phyloP scores from a whole-genome alignment of 73 alveolate species.

The Paramecium caudatum region DNA sequence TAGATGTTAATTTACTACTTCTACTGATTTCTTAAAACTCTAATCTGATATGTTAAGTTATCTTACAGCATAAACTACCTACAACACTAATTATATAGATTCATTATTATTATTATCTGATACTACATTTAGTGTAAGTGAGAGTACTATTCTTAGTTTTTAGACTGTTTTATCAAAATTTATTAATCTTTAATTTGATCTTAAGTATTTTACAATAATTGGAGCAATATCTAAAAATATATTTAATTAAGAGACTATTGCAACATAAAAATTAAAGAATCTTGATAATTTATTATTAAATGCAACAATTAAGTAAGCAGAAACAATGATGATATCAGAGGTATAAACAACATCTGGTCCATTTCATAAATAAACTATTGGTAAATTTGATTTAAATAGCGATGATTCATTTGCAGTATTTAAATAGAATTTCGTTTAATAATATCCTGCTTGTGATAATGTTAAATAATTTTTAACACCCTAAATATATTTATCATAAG shows the following conservation, averaged over 20 bases:
- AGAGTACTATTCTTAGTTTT: background rate
- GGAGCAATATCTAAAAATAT: slow-evolving; percentile 30
- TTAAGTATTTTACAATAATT: background rate
- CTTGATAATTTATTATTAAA: slow-evolving; percentile 4
- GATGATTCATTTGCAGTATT: background rate
- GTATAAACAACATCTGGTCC: slow-evolving; percentile 2
- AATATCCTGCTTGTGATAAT: slow-evolving; percentile 40
- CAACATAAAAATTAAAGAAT: slow-evolving; percentile 7
- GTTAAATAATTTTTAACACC: slow-evolving; percentile 13
- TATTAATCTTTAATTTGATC: background rate
- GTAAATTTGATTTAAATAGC: slow-evolving; percentile 34
- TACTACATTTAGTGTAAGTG: slow-evolving; percentile 18
- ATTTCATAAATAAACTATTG: background rate
- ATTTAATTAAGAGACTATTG: background rate
- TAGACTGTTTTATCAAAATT: background rate
- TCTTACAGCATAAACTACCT: background rate
- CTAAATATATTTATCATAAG: background rate
- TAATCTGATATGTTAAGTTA: background rate
- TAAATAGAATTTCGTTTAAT: background rate
- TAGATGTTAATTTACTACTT: slow-evolving; percentile 59
- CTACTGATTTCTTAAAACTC: background rate
- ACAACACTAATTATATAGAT: background rate
- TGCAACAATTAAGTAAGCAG: background rate
- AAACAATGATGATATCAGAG: background rate
- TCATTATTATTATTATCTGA: background rate